These are phyloP conservation scores for Seminavis robusta DNA, from an alignment of 108 stramenopile genomes.

Conservation along the genomic window DNA sequence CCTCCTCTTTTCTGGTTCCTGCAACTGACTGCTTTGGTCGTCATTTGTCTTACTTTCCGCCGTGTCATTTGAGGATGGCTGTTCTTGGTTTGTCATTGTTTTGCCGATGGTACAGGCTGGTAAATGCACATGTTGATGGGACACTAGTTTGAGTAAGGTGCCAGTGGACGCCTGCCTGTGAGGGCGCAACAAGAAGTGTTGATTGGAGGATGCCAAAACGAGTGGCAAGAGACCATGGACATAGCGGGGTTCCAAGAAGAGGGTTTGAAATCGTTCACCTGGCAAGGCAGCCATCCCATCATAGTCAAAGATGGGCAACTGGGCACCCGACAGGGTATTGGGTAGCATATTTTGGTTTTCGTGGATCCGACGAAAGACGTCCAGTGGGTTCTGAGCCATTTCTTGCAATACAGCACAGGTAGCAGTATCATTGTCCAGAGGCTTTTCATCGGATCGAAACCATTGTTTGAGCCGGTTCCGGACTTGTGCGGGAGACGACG, in stretches of 20 bases:
- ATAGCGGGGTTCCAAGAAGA: constrained; percentile 6
- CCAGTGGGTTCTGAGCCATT: not conserved
- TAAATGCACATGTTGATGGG: too few species aligned
- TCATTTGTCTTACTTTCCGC: too few species aligned
- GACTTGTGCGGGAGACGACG: not conserved
- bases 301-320: constrained; percentile 8
- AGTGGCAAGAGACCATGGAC: not conserved
- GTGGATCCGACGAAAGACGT: not conserved
- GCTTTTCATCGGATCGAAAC: not conserved
- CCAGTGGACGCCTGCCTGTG: too few species aligned
- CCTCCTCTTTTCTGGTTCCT: too few species aligned
- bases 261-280: constrained; percentile 6
- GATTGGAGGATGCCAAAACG: too few species aligned
- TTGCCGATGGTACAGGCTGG: too few species aligned
- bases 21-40: too few species aligned
- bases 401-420: not conserved
- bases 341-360: not conserved
- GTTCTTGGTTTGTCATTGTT: too few species aligned
- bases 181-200: too few species aligned
- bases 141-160: too few species aligned
- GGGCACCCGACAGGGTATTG: not conserved
- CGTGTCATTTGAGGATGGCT: too few species aligned
- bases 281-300: not conserved
- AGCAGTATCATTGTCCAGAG: too few species aligned
- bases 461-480: constrained; percentile 1